A percentile compares a stretch with the other conserved stretches of the same genome.
These are phyloP conservation scores for Phytopythium boreale DNA, from an alignment of 352 stramenopile species.

Conservation along the genomic window DNA sequence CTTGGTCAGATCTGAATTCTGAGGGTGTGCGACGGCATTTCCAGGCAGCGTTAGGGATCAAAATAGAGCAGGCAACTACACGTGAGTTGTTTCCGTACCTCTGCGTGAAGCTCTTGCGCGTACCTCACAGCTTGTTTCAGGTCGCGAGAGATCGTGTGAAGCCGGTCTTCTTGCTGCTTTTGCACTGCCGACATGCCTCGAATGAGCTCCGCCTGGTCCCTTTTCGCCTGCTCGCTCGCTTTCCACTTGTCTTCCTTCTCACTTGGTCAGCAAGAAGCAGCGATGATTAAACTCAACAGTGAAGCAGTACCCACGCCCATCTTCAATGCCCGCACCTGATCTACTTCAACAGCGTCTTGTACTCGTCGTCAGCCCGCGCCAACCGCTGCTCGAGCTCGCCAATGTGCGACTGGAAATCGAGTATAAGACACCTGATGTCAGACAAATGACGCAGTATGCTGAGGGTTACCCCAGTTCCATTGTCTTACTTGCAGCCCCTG, in stretches of 20 bases:
- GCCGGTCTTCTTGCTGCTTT: conserved; percentile 22
- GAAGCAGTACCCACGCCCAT: background rate
- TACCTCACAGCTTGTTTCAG: conserved; percentile 19
- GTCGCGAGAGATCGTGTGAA: conserved; percentile 15
- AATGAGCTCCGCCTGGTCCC: conserved; percentile 39
- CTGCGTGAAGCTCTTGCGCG: conserved; percentile 20
- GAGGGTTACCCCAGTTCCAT: too few species aligned
- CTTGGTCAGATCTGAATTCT: conserved; percentile 27
- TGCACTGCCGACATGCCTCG: conserved; percentile 26
- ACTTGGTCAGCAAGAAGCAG: conserved; percentile 9
- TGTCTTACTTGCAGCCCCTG: background rate
- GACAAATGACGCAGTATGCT: background rate
- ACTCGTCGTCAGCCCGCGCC: background rate
- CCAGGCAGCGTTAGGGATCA: too few species aligned
- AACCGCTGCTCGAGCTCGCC: background rate
- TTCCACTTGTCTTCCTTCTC: conserved; percentile 43
- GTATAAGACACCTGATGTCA: background rate
- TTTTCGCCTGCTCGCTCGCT: conserved; percentile 22
- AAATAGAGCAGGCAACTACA: too few species aligned
- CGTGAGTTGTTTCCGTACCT: conserved; percentile 15
- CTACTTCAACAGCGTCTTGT: conserved; percentile 2
- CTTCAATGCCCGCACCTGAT: conserved; percentile 4
- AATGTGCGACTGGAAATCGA: background rate
- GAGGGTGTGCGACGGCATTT: background rate
- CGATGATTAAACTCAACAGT: conserved; percentile 9